These are phyloP conservation scores for Strobilomyces confusus DNA, from an alignment of 768 basidiomycete genomes.

Conservation along the genomic window DNA sequence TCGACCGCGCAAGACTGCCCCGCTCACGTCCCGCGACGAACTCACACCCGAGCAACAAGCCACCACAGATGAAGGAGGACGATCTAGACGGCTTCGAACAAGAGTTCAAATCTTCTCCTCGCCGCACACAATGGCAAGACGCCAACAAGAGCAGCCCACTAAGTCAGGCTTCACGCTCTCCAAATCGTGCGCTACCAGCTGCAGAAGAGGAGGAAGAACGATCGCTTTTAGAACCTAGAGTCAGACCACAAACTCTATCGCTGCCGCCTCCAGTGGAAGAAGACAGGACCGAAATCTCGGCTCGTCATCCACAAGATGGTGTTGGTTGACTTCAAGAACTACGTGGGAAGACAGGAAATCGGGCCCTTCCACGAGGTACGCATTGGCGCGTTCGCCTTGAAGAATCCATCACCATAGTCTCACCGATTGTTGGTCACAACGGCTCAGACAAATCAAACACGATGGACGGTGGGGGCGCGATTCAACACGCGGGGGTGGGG, in stretches of 20 bases:
- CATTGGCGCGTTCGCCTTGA: not conserved
- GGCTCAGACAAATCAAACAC: too few relatives aligned
- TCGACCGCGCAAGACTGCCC: slow-evolving; percentile 14
- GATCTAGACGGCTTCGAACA: slow-evolving; percentile 26
- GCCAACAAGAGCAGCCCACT: slow-evolving; percentile 17
- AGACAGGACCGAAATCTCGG: slow-evolving; percentile 63
- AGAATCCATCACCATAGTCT: slow-evolving; percentile 46
- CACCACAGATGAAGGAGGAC: slow-evolving; percentile 10
- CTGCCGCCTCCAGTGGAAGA: slow-evolving; percentile 44
- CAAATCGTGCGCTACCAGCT: slow-evolving; percentile 12
- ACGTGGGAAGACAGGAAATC: slow-evolving; percentile 93
- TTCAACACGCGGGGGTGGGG: too few relatives aligned
- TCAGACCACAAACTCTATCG: slow-evolving; percentile 27
- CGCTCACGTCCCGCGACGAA: not conserved
- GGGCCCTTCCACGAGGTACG: slow-evolving; percentile 96
- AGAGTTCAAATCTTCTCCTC: slow-evolving; percentile 17
- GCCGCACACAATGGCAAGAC: slow-evolving; percentile 11
- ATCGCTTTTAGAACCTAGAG: slow-evolving; percentile 27
- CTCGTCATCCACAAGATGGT: slow-evolving; percentile 94
- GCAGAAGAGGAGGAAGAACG: slow-evolving; percentile 22
- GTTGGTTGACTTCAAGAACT: slow-evolving; percentile 95
- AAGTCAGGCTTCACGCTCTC: slow-evolving; percentile 12
- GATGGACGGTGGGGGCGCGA: too few relatives aligned
- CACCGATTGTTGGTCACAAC: slow-evolving; percentile 96
- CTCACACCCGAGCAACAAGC: not conserved